phyloP scores from a whole-genome alignment of 495 filamentous ascomycete genomes.

The Penicillium roqueforti region DNA sequence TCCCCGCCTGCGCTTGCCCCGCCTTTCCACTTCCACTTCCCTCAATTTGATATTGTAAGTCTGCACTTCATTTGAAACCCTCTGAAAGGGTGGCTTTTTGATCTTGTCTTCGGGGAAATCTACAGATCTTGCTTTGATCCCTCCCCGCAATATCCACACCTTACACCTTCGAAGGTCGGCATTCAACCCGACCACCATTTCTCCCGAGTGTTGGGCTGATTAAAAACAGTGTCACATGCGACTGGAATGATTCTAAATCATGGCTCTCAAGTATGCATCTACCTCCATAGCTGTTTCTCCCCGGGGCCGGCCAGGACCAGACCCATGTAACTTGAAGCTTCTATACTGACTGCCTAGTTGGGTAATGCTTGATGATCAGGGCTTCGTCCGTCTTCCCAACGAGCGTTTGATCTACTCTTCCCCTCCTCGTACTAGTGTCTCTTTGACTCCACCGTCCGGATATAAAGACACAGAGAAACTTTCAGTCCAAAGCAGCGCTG shows the following conservation, averaged over 20 bases:
- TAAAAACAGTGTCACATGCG: background rate
- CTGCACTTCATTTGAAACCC: too few relatives aligned
- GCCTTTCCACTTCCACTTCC: constrained; percentile 7
- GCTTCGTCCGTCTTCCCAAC: constrained; percentile 66
- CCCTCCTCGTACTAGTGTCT: constrained; percentile 63
- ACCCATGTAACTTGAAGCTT: background rate
- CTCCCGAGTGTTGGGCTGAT: background rate
- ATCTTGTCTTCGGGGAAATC: background rate
- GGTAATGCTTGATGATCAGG: constrained; percentile 69
- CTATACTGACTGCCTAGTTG: constrained; percentile 46
- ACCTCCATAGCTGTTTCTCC: background rate
- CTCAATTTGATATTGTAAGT: constrained; percentile 1
- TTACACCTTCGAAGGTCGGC: background rate
- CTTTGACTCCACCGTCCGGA: constrained; percentile 56
- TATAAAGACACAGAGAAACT: constrained; percentile 54
- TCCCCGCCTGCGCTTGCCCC: constrained; percentile 30
- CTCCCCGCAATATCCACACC: background rate
- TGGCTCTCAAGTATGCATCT: constrained; percentile 14
- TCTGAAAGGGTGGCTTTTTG: background rate
- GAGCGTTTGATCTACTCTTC: constrained; percentile 68
- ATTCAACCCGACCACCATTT: background rate
- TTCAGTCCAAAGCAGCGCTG: constrained; percentile 55
- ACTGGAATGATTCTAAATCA: constrained; percentile 6
- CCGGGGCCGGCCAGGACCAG: background rate
- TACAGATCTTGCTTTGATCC: background rate